These are phyloP conservation scores for Phytopythium vexans DNA, from an alignment of 352 stramenopile genomes.

Conservation along the genomic window DNA sequence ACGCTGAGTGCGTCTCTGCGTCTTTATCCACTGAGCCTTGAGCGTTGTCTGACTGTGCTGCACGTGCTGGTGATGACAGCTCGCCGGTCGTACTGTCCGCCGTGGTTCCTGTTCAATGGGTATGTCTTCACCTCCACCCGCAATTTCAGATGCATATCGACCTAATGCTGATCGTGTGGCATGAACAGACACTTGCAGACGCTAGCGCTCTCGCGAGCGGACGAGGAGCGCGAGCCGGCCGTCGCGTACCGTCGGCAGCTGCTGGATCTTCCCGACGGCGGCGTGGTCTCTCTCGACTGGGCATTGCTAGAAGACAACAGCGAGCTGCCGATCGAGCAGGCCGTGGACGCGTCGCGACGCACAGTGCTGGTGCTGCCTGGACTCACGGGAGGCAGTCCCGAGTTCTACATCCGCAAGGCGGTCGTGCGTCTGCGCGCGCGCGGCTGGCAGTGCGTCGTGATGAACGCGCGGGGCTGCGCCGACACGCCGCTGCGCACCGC, in stretches of 20 bases:
- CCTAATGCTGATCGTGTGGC: not conserved
- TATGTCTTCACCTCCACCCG: not conserved
- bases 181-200: constrained; percentile 51
- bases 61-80: constrained; percentile 18
- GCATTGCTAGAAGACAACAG: constrained; percentile 17
- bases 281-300: constrained; percentile 74
- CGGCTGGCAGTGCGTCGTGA: constrained; percentile 68
- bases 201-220: constrained; percentile 33
- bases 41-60: constrained; percentile 2
- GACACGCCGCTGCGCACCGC: constrained; percentile 54
- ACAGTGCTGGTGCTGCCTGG: constrained; percentile 65
- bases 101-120: constrained; percentile 58
- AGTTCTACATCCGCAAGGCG: constrained; percentile 70
- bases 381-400: constrained; percentile 58
- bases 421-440: constrained; percentile 31
- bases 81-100: constrained; percentile 48
- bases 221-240: constrained; percentile 20
- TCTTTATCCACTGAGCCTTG: too few species aligned
- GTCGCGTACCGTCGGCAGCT: constrained; percentile 62
- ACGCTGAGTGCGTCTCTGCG: constrained; percentile 35
- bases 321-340: constrained; percentile 5
- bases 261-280: constrained; percentile 53
- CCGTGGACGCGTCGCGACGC: constrained; percentile 26
- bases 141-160: not conserved
- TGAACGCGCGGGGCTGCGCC: constrained; percentile 70